Evolutionary conservation across 192 early-diverging fungal genomes (phyloP).

Genomic region (Entomortierella lignicola): DNA sequence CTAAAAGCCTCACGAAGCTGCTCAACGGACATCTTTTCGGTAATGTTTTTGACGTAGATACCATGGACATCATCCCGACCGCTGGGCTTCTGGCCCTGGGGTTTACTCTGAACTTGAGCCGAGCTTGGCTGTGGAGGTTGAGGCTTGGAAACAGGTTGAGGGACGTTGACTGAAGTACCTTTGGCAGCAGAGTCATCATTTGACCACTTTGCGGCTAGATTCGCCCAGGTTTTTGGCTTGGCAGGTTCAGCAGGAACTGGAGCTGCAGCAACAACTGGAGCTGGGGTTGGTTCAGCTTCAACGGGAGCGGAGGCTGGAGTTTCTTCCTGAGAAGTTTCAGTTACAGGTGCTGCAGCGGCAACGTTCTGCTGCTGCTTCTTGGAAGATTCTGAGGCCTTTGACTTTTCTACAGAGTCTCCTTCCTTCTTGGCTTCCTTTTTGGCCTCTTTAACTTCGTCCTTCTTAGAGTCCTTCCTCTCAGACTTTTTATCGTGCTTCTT

Average conservation of each 20-base stretch:
- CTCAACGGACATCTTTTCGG: constrained; percentile 60
- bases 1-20: constrained; percentile 67
- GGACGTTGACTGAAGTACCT: constrained; percentile 61
- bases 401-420: constrained; percentile 33
- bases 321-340: neutral
- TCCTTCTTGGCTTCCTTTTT: constrained; percentile 41
- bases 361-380: constrained; percentile 21
- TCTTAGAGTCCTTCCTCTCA: constrained; percentile 34
- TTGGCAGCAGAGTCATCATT: constrained; percentile 64
- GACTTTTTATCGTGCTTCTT: constrained; percentile 28
- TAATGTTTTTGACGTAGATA: constrained; percentile 73
- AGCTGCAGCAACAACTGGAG: constrained; percentile 26
- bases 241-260: constrained; percentile 56
- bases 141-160: constrained; percentile 33
- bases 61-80: constrained; percentile 64
- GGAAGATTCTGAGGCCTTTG: constrained; percentile 11
- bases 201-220: constrained; percentile 71
- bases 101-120: constrained; percentile 36
- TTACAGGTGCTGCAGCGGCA: constrained; percentile 19
- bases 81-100: constrained; percentile 42
- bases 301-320: neutral
- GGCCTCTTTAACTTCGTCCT: constrained; percentile 24
- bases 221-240: constrained; percentile 83
- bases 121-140: constrained; percentile 18
- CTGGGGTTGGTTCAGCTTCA: constrained; percentile 20